Conservation (phyloP, 345 rosid genomes). For the Syzygium jambos region DNA sequence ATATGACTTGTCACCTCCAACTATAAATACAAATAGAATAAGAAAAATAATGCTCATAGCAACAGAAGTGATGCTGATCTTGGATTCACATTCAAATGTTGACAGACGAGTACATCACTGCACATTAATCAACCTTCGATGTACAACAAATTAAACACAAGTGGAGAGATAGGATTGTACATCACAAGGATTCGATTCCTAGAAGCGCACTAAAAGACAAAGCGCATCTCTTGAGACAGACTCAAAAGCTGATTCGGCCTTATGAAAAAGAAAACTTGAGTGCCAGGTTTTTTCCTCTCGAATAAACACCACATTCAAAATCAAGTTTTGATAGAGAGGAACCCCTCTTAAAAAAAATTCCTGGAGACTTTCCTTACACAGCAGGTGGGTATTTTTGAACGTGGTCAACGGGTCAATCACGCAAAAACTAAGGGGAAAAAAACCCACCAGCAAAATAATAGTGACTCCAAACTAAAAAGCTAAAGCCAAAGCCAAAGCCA, state of each 20-base stretch:
- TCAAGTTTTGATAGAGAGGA: background rate
- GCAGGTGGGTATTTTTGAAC: constrained; percentile 1
- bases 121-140: background rate
- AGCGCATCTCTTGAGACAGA: background rate
- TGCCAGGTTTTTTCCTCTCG: background rate
- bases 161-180: no score
- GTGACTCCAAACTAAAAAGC: background rate
- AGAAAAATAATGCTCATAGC: background rate
- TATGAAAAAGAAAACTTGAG: background rate
- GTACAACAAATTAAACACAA: background rate
- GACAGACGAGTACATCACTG: background rate
- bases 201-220: background rate
- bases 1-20: background rate
- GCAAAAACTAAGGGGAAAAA: constrained; percentile 2
- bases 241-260: background rate
- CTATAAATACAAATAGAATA: background rate
- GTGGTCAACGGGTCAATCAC: constrained; percentile 9
- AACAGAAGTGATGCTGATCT: background rate
- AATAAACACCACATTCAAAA: background rate
- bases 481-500: background rate
- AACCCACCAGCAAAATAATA: constrained; percentile 3
- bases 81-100: background rate
- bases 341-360: background rate
- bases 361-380: background rate
- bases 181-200: background rate